These are phyloP conservation scores for Ascobolus immersus DNA, from an alignment of 495 filamentous ascomycete genomes.

Conservation along the genomic window DNA sequence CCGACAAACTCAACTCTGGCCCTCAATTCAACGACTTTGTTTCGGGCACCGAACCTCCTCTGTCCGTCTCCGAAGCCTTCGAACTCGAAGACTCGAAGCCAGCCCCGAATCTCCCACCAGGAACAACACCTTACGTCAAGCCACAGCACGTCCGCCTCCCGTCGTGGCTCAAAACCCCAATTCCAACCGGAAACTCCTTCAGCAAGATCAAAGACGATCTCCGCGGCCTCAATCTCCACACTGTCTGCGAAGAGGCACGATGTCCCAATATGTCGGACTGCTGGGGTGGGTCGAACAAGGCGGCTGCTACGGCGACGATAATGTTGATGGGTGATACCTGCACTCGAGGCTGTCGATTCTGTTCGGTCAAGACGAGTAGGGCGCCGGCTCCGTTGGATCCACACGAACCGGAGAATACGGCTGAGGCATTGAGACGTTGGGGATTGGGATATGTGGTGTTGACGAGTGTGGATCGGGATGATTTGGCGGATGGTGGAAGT, in stretches of 20 bases:
- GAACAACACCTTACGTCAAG: background rate
- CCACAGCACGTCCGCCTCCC: conserved; percentile 41
- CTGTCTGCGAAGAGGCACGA: conserved; percentile 89
- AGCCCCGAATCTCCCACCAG: conserved; percentile 40
- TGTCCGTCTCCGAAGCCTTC: conserved; percentile 32
- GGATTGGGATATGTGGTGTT: conserved; percentile 88
- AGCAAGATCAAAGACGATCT: conserved; percentile 85
- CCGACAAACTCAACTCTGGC: conserved; percentile 52
- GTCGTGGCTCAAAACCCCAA: conserved; percentile 85
- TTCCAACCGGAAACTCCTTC: conserved; percentile 56
- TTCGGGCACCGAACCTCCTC: conserved; percentile 17
- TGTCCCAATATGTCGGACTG: conserved; percentile 96
- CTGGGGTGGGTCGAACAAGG: conserved; percentile 78
- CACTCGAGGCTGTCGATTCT: conserved; percentile 90
- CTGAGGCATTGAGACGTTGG: conserved; percentile 79
- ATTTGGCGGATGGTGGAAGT: conserved; percentile 69
- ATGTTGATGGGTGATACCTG: conserved; percentile 99
- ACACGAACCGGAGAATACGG: conserved; percentile 90
- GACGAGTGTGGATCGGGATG: conserved; percentile 81
- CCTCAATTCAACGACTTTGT: conserved; percentile 75
- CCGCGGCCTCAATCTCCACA: conserved; percentile 69
- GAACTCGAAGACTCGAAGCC: conserved; percentile 8
- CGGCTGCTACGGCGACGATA: conserved; percentile 83
- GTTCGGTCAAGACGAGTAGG: conserved; percentile 72
- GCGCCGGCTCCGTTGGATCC: conserved; percentile 63